Evolutionary conservation across 768 basidiomycete species (phyloP).

Genomic region (Auricularia sp.): DNA sequence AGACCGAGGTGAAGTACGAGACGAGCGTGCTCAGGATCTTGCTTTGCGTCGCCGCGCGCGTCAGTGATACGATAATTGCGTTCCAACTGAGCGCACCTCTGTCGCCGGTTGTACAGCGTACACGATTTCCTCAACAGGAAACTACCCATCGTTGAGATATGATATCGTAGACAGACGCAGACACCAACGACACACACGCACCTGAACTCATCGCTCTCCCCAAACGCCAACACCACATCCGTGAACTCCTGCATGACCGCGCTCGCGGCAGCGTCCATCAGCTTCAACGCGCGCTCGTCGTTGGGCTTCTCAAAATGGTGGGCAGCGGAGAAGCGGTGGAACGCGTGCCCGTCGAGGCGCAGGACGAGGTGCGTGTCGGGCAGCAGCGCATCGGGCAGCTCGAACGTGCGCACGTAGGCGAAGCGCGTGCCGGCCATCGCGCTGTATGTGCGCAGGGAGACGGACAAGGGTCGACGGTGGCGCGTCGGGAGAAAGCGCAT

Average conservation of each 20-base stretch:
- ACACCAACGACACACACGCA: constrained; percentile 20
- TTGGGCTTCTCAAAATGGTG: constrained; percentile 88
- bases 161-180: background rate
- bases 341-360: constrained; percentile 86
- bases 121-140: constrained; percentile 77
- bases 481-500: too few relatives aligned
- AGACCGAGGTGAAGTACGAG: constrained; percentile 84
- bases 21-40: constrained; percentile 81
- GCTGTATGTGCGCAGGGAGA: background rate
- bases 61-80: background rate
- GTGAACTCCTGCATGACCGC: constrained; percentile 72
- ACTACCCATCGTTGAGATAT: constrained; percentile 30
- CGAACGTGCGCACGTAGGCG: constrained; percentile 83
- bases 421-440: constrained; percentile 89
- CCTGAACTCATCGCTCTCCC: constrained; percentile 98
- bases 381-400: constrained; percentile 77
- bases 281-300: constrained; percentile 70
- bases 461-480: too few relatives aligned
- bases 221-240: constrained; percentile 82
- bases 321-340: constrained; percentile 85
- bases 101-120: constrained; percentile 72
- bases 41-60: constrained; percentile 27
- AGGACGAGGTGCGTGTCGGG: constrained; percentile 78
- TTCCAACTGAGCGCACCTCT: constrained; percentile 20
- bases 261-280: constrained; percentile 89